phyloP scores from a whole-genome alignment of 345 rosid species.

The Hypericum androsaemum region DNA sequence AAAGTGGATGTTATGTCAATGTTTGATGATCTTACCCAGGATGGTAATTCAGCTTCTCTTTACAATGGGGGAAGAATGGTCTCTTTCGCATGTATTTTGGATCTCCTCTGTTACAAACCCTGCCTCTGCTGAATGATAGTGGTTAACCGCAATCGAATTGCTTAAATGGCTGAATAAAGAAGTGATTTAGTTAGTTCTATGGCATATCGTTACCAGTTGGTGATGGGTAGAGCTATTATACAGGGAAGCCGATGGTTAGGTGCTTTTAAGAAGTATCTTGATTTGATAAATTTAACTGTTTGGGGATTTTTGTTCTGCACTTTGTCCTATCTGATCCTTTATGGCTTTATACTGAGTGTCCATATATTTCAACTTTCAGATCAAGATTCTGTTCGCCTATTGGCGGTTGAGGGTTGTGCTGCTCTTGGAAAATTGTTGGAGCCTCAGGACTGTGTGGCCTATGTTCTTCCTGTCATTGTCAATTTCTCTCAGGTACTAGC shows the following conservation, averaged over 20 bases:
- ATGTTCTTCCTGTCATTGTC: conserved; percentile 85
- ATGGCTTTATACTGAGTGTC: neutral
- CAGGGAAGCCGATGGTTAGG: too few relatives aligned
- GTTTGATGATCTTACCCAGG: conserved; percentile 91
- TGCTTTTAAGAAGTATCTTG: too few relatives aligned
- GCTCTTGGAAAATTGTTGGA: conserved; percentile 94
- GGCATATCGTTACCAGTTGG: too few relatives aligned
- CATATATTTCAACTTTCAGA: conserved; percentile 27
- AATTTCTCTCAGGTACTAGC: conserved; percentile 79
- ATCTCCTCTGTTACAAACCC: neutral
- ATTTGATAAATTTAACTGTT: too few relatives aligned
- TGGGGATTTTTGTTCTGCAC: neutral
- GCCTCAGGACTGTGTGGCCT: conserved; percentile 81
- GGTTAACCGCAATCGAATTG: too few relatives aligned
- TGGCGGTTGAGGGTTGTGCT: conserved; percentile 97
- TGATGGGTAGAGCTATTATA: too few relatives aligned
- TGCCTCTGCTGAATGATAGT: too few relatives aligned
- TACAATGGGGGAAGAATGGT: neutral
- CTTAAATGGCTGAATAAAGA: too few relatives aligned
- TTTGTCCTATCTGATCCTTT: neutral
- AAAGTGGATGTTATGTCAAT: conserved; percentile 77
- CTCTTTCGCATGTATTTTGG: neutral
- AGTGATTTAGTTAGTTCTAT: too few relatives aligned
- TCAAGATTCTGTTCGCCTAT: conserved; percentile 90
- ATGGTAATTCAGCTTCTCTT: conserved; percentile 40